A percentile compares a stretch with the other conserved stretches of the same genome.
phyloP scores from a whole-genome alignment of 2,329 filamentous ascomycete genomes.

The Claviceps pusilla region DNA sequence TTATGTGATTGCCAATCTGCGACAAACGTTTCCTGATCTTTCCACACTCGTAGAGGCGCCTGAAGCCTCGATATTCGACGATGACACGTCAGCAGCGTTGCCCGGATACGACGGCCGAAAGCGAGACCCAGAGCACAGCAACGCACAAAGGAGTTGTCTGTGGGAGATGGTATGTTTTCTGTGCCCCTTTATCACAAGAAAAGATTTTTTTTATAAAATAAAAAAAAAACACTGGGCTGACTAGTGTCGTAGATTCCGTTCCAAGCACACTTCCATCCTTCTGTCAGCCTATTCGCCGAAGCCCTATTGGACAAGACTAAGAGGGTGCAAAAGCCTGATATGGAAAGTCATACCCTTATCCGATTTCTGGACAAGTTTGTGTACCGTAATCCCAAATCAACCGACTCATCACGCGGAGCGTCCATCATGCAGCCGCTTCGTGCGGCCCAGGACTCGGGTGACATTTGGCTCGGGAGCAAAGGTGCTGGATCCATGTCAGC shows the following conservation, averaged over 20 bases:
- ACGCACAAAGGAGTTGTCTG: conserved; percentile 81
- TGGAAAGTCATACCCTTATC: conserved; percentile 78
- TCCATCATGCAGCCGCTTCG: conserved; percentile 93
- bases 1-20: conserved; percentile 72
- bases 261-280: conserved; percentile 72
- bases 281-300: conserved; percentile 69
- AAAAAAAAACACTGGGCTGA: background rate
- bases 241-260: conserved; percentile 17
- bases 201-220: background rate
- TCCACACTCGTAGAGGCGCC: conserved; percentile 65
- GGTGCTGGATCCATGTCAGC: conserved; percentile 20
- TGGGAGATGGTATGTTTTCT: conserved; percentile 61
- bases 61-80: conserved; percentile 51
- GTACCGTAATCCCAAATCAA: conserved; percentile 81
- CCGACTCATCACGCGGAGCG: conserved; percentile 51
- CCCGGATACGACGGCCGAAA: conserved; percentile 71
- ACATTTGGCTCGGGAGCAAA: conserved; percentile 41
- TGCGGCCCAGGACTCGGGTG: conserved; percentile 35
- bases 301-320: conserved; percentile 54
- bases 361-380: conserved; percentile 97
- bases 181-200: background rate
- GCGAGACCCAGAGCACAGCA: conserved; percentile 78
- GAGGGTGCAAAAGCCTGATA: conserved; percentile 75
- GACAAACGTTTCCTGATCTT: conserved; percentile 64
- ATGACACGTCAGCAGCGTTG: conserved; percentile 37